Percentiles rank a stretch among this genome's conserved stretches.
These are phyloP conservation scores for Paecilomyces sp. DNA, from an alignment of 2,329 filamentous ascomycete genomes.

Conservation along the genomic window DNA sequence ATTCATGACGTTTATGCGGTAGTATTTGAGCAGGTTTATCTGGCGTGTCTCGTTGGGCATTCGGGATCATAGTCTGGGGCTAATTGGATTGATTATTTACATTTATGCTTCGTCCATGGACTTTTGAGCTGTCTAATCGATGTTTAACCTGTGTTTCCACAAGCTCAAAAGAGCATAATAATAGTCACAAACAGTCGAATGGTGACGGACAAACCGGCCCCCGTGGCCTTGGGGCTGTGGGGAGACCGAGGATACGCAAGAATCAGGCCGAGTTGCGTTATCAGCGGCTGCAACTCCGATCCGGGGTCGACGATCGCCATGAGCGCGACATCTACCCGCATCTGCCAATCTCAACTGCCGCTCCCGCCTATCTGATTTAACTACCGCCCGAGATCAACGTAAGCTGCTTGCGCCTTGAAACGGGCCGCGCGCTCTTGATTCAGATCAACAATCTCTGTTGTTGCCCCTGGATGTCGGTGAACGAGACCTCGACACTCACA, in stretches of 20 bases:
- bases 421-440: not conserved
- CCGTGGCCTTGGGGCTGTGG: not conserved
- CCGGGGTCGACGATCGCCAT: not conserved
- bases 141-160: not conserved
- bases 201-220: not conserved
- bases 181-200: not conserved
- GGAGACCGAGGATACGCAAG: not conserved
- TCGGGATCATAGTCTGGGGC: not conserved
- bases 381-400: not conserved
- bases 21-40: not conserved
- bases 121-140: not conserved
- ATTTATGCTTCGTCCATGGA: not conserved
- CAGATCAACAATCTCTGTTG: not conserved
- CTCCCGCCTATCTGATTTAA: not conserved
- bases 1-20: not conserved
- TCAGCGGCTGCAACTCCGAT: not conserved
- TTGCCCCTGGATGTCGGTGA: not conserved
- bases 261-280: not conserved
- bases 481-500: not conserved
- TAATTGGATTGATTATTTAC: not conserved
- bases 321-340: not conserved
- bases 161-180: not conserved
- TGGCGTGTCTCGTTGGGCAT: not conserved
- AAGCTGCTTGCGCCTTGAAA: not conserved
- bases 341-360: not conserved